phyloP scores from a whole-genome alignment of 176 grass and related monocot species.

The Avena atlantica region DNA sequence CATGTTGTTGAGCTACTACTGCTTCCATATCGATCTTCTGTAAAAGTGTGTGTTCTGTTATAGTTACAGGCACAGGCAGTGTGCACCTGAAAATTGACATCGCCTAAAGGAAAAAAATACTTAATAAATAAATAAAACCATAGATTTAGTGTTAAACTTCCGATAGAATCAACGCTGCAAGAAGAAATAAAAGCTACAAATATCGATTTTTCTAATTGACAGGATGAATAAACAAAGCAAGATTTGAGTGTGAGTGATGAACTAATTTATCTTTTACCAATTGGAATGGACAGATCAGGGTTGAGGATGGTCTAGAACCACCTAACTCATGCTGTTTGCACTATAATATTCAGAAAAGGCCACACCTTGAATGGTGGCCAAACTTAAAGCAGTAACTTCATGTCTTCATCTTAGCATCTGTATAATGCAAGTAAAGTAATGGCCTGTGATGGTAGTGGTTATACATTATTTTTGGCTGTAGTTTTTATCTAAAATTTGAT shows the following conservation, averaged over 20 bases:
- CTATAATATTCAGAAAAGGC: slow-evolving; percentile 7
- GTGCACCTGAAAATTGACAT: slow-evolving; percentile 6
- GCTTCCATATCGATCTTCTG: not conserved
- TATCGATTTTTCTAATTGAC: not conserved
- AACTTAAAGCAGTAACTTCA: slow-evolving; percentile 24
- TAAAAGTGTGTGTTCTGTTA: not conserved
- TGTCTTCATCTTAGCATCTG: slow-evolving; percentile 12
- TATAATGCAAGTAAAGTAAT: slow-evolving; percentile 11
- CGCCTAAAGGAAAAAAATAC: not conserved
- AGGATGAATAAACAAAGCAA: not conserved
- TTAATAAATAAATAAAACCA: slow-evolving; percentile 12
- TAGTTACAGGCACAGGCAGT: slow-evolving; percentile 1
- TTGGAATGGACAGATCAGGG: not conserved
- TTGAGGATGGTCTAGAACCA: not conserved
- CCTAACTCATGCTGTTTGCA: not conserved
- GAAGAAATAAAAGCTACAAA: not conserved
- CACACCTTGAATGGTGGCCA: not conserved
- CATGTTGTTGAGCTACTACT: slow-evolving; percentile 7
- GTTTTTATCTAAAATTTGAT: not conserved
- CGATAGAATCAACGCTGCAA: slow-evolving; percentile 8
- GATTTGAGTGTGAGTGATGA: not conserved
- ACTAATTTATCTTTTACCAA: not conserved
- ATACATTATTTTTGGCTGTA: slow-evolving; percentile 11
- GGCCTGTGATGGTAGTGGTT: not conserved
- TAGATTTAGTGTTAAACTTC: not conserved